Conservation (phyloP, 2,329 filamentous ascomycete genomes). For the Thermomyces lanuginosus region DNA sequence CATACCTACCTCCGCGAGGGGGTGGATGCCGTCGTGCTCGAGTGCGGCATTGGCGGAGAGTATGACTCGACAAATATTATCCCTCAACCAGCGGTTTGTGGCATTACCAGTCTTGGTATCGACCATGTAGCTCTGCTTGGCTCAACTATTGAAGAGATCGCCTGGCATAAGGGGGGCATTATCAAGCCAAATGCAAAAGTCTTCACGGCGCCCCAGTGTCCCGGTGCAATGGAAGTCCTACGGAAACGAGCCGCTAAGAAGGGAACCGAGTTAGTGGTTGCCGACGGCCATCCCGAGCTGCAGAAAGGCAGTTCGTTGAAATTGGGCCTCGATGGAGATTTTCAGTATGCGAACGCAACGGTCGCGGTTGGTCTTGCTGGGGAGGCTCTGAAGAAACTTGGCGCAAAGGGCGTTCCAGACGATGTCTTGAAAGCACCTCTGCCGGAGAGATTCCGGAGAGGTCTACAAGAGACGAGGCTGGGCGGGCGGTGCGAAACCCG, state of each 20-base stretch:
- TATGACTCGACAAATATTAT: slow-evolving; percentile 87
- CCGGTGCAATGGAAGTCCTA: slow-evolving; percentile 39
- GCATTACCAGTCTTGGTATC: slow-evolving; percentile 66
- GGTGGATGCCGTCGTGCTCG: slow-evolving; percentile 64
- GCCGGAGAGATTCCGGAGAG: slow-evolving; percentile 45
- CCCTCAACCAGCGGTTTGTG: slow-evolving; percentile 49
- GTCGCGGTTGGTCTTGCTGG: slow-evolving; percentile 37
- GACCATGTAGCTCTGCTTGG: slow-evolving; percentile 75
- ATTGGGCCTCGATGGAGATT: slow-evolving; percentile 44
- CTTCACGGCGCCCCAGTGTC: slow-evolving; percentile 45
- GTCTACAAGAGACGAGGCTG: slow-evolving; percentile 50
- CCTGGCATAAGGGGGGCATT: slow-evolving; percentile 86
- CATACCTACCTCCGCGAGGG: slow-evolving; percentile 65
- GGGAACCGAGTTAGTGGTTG: slow-evolving; percentile 31
- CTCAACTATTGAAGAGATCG: slow-evolving; percentile 60
- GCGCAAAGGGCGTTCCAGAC: slow-evolving; percentile 20
- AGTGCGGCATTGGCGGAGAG: slow-evolving; percentile 89
- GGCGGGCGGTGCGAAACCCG: slow-evolving; percentile 64
- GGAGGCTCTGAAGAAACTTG: slow-evolving; percentile 23
- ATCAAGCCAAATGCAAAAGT: slow-evolving; percentile 52
- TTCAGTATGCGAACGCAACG: slow-evolving; percentile 47
- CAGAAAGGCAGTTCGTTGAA: slow-evolving; percentile 28
- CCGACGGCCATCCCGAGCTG: slow-evolving; percentile 33
- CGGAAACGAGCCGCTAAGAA: slow-evolving; percentile 38
- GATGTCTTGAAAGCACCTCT: slow-evolving; percentile 30